Evolutionary conservation across 2,329 filamentous ascomycete species (phyloP).

Genomic region (Emericellopsis atlantica): DNA sequence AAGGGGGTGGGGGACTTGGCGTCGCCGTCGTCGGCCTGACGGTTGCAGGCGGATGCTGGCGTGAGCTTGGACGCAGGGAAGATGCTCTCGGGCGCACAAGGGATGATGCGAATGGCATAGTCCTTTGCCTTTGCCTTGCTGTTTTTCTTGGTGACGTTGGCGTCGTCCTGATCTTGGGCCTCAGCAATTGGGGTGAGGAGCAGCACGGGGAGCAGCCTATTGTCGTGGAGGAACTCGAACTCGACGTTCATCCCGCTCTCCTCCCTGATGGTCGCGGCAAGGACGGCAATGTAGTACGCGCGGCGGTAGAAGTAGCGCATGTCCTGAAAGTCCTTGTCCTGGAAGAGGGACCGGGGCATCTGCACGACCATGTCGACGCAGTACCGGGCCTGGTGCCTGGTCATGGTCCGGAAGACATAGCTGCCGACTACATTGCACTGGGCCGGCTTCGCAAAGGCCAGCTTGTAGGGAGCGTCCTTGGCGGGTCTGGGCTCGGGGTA

Average conservation of each 20-base stretch:
- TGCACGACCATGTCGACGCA: constrained; percentile 75
- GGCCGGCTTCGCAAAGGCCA: constrained; percentile 63
- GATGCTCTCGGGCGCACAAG: constrained; percentile 53
- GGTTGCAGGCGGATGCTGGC: constrained; percentile 57
- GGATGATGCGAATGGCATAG: constrained; percentile 63
- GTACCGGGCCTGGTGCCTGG: constrained; percentile 45
- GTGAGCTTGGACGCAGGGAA: constrained; percentile 63
- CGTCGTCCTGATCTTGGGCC: constrained; percentile 4
- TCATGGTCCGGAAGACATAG: constrained; percentile 65
- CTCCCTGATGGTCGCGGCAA: constrained; percentile 58
- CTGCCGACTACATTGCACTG: constrained; percentile 83
- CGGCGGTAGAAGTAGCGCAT: constrained; percentile 91
- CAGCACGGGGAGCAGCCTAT: constrained; percentile 62
- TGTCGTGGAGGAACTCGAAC: constrained; percentile 60
- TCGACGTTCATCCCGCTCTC: constrained; percentile 42
- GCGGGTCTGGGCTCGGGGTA: constrained; percentile 72
- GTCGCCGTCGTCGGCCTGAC: constrained; percentile 34
- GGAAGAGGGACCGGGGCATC: constrained; percentile 70
- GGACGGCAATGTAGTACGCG: constrained; percentile 78
- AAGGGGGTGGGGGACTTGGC: constrained; percentile 55
- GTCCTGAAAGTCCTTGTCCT: constrained; percentile 90
- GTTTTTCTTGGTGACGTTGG: constrained; percentile 5
- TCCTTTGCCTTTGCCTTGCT: constrained; percentile 16
- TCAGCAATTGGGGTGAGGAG: constrained; percentile 22
- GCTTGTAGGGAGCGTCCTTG: constrained; percentile 67